Percentiles rank a stretch among this genome's conserved stretches.
These are phyloP conservation scores for Fusarium mexicanum DNA, from an alignment of 2,329 filamentous ascomycete genomes.

Conservation along the genomic window DNA sequence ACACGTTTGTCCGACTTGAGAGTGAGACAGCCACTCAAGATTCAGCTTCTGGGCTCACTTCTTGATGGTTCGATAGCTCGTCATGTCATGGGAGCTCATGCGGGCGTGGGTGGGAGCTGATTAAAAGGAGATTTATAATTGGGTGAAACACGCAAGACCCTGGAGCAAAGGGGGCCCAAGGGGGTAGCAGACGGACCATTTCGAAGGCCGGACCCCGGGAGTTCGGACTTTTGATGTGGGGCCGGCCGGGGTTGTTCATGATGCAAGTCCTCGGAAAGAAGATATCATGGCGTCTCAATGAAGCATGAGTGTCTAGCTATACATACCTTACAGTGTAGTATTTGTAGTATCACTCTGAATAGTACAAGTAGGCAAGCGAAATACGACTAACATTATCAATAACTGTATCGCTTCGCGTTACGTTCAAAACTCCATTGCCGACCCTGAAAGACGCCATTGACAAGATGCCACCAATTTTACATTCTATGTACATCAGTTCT, in stretches of 20 bases:
- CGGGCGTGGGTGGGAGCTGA: conserved; percentile 31
- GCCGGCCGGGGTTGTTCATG: conserved; percentile 16
- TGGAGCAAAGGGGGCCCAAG: neutral
- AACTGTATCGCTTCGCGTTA: neutral
- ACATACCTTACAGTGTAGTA: no score
- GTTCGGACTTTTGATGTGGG: conserved; percentile 30
- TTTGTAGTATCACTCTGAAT: neutral
- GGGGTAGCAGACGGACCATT: conserved; percentile 21
- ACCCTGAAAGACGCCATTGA: conserved; percentile 16
- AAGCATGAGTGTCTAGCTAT: neutral
- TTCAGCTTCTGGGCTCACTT: conserved; percentile 32
- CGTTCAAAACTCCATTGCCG: conserved; percentile 6
- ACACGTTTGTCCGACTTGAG: conserved; percentile 23
- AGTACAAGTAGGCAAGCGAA: no score
- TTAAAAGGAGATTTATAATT: conserved; percentile 29
- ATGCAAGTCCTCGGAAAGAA: neutral
- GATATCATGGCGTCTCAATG: neutral
- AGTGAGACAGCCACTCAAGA: conserved; percentile 24
- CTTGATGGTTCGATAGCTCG: conserved; percentile 36
- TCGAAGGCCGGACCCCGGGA: conserved; percentile 21
- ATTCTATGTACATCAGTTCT: conserved; percentile 29
- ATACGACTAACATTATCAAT: neutral
- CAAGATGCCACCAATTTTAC: conserved; percentile 5
- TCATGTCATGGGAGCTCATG: conserved; percentile 34
- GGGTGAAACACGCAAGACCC: neutral